Conservation (phyloP, 106 monocot species). For the Alisma plantagoaquatica region DNA sequence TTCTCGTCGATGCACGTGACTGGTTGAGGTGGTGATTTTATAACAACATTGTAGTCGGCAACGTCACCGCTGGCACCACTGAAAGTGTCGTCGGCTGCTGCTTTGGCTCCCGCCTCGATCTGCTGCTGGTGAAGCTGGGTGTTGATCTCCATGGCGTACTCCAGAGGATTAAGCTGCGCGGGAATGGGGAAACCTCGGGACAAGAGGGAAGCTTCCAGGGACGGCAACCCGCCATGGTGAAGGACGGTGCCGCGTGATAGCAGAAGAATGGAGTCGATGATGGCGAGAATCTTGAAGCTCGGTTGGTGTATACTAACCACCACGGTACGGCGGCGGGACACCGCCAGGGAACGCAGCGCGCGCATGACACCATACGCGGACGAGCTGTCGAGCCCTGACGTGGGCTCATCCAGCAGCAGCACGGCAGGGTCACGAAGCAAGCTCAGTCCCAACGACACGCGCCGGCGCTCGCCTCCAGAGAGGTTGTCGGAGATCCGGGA, state of each 20-base stretch:
- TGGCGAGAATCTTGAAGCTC: constrained; percentile 58
- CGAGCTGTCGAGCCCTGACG: constrained; percentile 85
- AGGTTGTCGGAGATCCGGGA: constrained; percentile 43
- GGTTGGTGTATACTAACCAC: constrained; percentile 89
- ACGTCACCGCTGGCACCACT: no score
- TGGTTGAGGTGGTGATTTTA: no score
- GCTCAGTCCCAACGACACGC: constrained; percentile 76
- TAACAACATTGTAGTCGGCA: no score
- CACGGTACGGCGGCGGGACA: constrained; percentile 34
- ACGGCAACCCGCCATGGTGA: constrained; percentile 58
- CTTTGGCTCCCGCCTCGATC: constrained; percentile 5
- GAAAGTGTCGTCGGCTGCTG: background rate
- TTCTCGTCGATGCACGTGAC: no score
- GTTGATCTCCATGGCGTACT: constrained; percentile 77
- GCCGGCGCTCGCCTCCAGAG: constrained; percentile 83
- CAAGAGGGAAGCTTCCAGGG: constrained; percentile 44
- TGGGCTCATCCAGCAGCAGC: constrained; percentile 94
- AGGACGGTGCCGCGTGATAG: constrained; percentile 60
- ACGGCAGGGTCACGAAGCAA: constrained; percentile 68
- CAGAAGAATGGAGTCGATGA: constrained; percentile 69
- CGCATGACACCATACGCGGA: constrained; percentile 57
- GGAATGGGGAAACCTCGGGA: constrained; percentile 52
- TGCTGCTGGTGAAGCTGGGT: constrained; percentile 27
- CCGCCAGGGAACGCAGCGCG: constrained; percentile 41
- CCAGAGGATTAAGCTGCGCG: constrained; percentile 67